A percentile compares a stretch with the other conserved stretches of the same genome.
These are phyloP conservation scores for Lenzites betulinus DNA, from an alignment of 768 basidiomycete species.

Conservation along the genomic window DNA sequence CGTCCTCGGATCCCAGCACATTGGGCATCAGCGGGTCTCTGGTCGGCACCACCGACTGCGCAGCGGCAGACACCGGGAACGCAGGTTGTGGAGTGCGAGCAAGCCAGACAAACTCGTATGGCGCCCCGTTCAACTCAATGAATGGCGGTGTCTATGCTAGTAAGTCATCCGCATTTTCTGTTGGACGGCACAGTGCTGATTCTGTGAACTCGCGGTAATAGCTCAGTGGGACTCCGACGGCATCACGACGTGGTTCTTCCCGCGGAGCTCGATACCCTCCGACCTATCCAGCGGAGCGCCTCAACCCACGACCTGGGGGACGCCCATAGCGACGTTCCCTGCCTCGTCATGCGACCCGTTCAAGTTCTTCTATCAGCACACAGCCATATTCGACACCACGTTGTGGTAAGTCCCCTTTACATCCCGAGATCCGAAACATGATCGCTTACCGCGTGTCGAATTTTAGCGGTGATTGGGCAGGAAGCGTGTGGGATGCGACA, in stretches of 20 bases:
- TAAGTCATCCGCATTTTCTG: constrained; percentile 42
- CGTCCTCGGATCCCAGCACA: constrained; percentile 45
- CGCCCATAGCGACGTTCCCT: constrained; percentile 79
- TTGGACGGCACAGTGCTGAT: background rate
- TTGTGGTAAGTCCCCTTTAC: constrained; percentile 56
- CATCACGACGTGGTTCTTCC: constrained; percentile 82
- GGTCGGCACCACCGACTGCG: constrained; percentile 73
- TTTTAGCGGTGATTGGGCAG: constrained; percentile 86
- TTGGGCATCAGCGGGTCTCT: constrained; percentile 64
- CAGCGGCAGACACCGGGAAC: constrained; percentile 67
- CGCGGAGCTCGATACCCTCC: constrained; percentile 66
- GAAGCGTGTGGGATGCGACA: constrained; percentile 67
- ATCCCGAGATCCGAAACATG: background rate
- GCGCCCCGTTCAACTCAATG: constrained; percentile 82
- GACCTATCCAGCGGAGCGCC: constrained; percentile 80
- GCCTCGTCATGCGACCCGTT: constrained; percentile 73
- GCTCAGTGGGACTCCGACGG: constrained; percentile 79
- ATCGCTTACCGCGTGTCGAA: constrained; percentile 6
- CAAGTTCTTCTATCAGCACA: constrained; percentile 76
- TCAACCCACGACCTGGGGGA: constrained; percentile 74
- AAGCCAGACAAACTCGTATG: constrained; percentile 63
- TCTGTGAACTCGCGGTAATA: constrained; percentile 28
- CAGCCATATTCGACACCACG: constrained; percentile 83
- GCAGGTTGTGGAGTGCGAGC: constrained; percentile 83
- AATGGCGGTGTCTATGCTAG: constrained; percentile 91